Evolutionary conservation across 2,329 filamentous ascomycete genomes (phyloP).

Genomic region (Exutisphaerella laricina): DNA sequence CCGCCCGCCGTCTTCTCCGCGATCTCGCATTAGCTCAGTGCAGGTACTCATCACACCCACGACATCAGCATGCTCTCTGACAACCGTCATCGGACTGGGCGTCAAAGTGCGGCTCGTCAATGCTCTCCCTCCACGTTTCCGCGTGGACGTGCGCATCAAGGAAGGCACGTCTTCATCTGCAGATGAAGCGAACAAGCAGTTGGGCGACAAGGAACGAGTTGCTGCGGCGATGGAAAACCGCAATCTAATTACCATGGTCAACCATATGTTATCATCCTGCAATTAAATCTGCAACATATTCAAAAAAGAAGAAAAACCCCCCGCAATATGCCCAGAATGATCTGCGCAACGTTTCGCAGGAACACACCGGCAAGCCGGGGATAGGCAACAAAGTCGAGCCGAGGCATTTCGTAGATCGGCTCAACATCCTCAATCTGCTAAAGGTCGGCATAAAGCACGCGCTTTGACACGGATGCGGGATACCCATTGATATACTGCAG

Average conservation of each 20-base stretch:
- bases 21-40: constrained; percentile 64
- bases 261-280: constrained; percentile 70
- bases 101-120: constrained; percentile 89
- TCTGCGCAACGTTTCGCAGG: background rate
- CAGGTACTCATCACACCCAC: constrained; percentile 90
- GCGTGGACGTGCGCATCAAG: constrained; percentile 89
- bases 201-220: constrained; percentile 93
- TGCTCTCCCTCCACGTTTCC: constrained; percentile 82
- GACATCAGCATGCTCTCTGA: constrained; percentile 92
- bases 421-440: too few species aligned
- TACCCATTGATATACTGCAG: background rate
- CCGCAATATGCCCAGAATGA: background rate
- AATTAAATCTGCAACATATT: too few species aligned
- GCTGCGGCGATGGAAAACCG: constrained; percentile 92
- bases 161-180: constrained; percentile 93
- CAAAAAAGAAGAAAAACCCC: background rate
- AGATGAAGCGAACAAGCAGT: constrained; percentile 93
- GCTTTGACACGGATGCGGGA: constrained; percentile 1
- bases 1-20: constrained; percentile 56
- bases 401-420: constrained; percentile 2
- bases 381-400: background rate
- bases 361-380: background rate
- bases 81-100: constrained; percentile 91
- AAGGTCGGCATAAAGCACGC: background rate
- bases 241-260: constrained; percentile 77